These are phyloP conservation scores for Penicillium pancosmium DNA, from an alignment of 495 filamentous ascomycete genomes.

Conservation along the genomic window DNA sequence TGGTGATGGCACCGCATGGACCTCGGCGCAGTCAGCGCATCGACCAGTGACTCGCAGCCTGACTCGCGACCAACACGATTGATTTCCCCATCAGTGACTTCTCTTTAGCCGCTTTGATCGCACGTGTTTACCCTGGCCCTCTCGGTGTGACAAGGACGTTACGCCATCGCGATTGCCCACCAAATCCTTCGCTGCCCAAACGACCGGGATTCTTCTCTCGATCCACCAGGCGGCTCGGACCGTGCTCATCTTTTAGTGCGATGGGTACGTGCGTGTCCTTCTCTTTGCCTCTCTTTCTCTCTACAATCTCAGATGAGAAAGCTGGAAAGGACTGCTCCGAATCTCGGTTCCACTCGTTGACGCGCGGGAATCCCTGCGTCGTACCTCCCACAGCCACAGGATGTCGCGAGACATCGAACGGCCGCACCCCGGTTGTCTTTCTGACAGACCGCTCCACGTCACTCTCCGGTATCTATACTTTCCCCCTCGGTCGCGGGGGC, in stretches of 20 bases:
- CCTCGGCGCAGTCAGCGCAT: constrained; percentile 2
- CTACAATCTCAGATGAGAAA: neutral
- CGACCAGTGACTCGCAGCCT: neutral
- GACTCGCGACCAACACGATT: neutral
- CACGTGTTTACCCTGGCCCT: constrained; percentile 23
- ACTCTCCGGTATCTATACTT: constrained; percentile 21
- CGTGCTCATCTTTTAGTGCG: constrained; percentile 23
- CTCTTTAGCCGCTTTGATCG: constrained; percentile 11
- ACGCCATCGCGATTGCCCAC: constrained; percentile 16
- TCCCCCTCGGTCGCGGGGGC: constrained; percentile 7
- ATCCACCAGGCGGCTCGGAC: constrained; percentile 29
- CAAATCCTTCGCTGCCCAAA: constrained; percentile 24
- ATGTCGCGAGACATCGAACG: constrained; percentile 27
- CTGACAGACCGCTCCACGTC: constrained; percentile 30
- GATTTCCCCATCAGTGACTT: neutral
- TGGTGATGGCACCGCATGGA: constrained; percentile 4
- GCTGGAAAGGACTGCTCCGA: neutral
- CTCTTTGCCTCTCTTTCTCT: neutral
- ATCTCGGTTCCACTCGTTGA: constrained; percentile 10
- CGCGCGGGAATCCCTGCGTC: constrained; percentile 19
- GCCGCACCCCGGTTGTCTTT: constrained; percentile 21
- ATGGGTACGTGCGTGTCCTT: neutral
- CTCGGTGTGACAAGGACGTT: constrained; percentile 24
- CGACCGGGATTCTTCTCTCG: constrained; percentile 4
- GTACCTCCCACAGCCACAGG: constrained; percentile 23